Conservation (phyloP, 306 rosid species). For the Casuarina glauca region DNA sequence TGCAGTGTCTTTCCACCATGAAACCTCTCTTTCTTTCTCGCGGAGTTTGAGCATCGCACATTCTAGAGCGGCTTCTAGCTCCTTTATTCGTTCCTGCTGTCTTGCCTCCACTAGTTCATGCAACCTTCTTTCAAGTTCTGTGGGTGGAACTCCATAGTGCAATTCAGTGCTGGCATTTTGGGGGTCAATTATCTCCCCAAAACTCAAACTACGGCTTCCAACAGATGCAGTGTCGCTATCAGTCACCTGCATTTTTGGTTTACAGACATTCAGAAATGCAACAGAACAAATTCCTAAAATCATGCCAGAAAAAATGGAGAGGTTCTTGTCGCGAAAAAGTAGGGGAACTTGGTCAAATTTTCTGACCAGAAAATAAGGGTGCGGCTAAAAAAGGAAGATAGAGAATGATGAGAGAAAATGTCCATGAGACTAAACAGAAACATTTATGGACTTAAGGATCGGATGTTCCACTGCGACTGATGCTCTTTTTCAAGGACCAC, state of each 20-base stretch:
- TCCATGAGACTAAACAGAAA: too few species aligned
- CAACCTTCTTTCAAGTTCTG: slow-evolving; percentile 74
- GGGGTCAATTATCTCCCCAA: slow-evolving; percentile 54
- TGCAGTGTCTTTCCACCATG: slow-evolving; percentile 81
- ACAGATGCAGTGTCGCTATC: slow-evolving; percentile 30
- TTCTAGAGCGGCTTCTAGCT: slow-evolving; percentile 71
- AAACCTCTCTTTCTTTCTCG: slow-evolving; percentile 64
- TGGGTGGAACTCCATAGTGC: slow-evolving; percentile 60
- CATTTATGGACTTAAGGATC: too few species aligned
- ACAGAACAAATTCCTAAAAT: slow-evolving; percentile 6
- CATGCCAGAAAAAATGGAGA: neutral
- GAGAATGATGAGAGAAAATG: too few species aligned
- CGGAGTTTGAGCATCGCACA: slow-evolving; percentile 46
- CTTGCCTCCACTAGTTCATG: slow-evolving; percentile 74
- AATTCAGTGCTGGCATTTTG: slow-evolving; percentile 41
- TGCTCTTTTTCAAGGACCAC: neutral
- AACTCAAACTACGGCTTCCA: slow-evolving; percentile 34
- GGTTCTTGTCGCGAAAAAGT: neutral
- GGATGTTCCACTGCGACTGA: too few species aligned
- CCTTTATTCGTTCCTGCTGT: slow-evolving; percentile 68
- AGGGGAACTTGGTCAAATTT: neutral
- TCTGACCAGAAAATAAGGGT: neutral
- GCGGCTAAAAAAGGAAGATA: too few species aligned
- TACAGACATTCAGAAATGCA: slow-evolving; percentile 30
- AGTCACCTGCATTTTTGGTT: slow-evolving; percentile 46